A percentile compares a stretch with the other conserved stretches of the same genome.
These are phyloP conservation scores for Neurospora africana DNA, from an alignment of 495 filamentous ascomycete genomes.

Conservation along the genomic window DNA sequence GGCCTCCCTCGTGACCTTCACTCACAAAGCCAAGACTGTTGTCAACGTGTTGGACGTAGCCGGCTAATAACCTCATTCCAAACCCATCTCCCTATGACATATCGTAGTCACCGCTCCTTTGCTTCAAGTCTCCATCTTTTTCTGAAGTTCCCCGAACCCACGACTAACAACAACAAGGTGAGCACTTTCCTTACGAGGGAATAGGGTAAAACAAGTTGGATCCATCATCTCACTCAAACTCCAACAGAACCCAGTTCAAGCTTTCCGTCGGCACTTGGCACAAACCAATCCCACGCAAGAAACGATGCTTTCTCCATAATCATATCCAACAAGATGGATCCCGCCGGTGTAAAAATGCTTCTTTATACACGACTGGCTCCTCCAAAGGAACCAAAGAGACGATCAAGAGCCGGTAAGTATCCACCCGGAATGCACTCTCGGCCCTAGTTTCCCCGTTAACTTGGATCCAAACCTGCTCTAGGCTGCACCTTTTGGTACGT, in stretches of 20 bases:
- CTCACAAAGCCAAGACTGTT: neutral
- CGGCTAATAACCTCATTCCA: neutral
- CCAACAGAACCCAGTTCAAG: neutral
- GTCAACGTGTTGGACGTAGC: neutral
- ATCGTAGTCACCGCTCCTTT: neutral
- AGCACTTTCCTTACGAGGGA: neutral
- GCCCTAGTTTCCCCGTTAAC: constrained; percentile 4
- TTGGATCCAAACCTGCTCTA: constrained; percentile 14
- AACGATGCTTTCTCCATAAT: neutral
- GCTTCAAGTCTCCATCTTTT: neutral
- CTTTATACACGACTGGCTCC: constrained; percentile 46
- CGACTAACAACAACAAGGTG: neutral
- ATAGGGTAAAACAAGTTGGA: neutral
- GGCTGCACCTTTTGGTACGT: constrained; percentile 51
- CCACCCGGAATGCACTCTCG: neutral
- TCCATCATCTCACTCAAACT: neutral
- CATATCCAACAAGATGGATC: neutral
- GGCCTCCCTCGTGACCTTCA: neutral
- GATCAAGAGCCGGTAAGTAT: constrained; percentile 51
- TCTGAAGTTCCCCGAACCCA: neutral
- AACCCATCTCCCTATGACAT: neutral
- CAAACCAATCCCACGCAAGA: neutral
- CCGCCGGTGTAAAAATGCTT: constrained; percentile 33
- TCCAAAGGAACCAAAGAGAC: constrained; percentile 49
- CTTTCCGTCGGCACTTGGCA: neutral